Conservation (phyloP, 768 basidiomycete species). For the Symmetrospora coprosmae region DNA sequence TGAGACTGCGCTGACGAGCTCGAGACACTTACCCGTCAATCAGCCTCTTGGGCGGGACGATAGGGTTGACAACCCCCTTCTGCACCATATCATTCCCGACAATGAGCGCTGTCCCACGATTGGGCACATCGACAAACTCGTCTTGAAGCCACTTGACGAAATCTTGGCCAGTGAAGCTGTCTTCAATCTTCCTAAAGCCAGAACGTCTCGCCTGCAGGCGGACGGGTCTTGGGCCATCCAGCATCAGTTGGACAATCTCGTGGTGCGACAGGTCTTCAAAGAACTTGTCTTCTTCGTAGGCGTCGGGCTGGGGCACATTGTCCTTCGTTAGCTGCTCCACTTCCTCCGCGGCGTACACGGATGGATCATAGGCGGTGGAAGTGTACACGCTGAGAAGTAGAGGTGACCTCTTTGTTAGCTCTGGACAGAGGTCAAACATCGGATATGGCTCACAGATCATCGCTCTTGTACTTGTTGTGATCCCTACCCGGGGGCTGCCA, state of each 20-base stretch:
- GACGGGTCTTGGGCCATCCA: conserved; percentile 60
- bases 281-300: not conserved
- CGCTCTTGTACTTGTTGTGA: too few relatives aligned
- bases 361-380: conserved; percentile 8
- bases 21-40: conserved; percentile 10
- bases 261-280: not conserved
- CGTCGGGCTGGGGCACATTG: not conserved
- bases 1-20: too few relatives aligned
- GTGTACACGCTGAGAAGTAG: not conserved
- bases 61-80: conserved; percentile 74
- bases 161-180: conserved; percentile 77
- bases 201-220: conserved; percentile 72
- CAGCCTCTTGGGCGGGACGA: conserved; percentile 34
- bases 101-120: conserved; percentile 61
- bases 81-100: conserved; percentile 64
- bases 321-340: not conserved
- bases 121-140: conserved; percentile 76
- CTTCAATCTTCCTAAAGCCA: conserved; percentile 58
- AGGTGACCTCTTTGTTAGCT: not conserved
- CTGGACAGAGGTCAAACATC: not conserved
- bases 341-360: conserved; percentile 11
- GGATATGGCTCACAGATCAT: not conserved
- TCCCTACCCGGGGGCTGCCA: conserved; percentile 52
- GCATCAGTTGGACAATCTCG: conserved; percentile 63
- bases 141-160: conserved; percentile 85